Base-by-base conservation (phyloP, 1,284 basidiomycete species). In the Neolentinus lepideus region DNA sequence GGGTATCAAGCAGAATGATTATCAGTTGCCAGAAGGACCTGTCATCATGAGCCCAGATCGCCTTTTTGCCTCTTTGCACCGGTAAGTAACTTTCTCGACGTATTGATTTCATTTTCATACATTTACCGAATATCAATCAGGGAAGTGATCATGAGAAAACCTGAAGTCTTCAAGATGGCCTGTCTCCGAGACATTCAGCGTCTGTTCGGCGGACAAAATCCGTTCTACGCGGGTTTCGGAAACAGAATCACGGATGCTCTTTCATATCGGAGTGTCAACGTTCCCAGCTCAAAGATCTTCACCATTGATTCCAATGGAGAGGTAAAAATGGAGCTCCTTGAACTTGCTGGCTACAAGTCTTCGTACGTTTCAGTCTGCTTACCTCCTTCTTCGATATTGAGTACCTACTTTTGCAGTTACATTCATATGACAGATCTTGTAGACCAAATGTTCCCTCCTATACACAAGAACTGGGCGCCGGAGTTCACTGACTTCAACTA, bases 161-260 rank as follows among this genome's bases (percentile, higher is more conserved):
- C 97, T 0, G 97, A 99, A 68, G 84, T 99, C 27, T 99, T 99
- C 82, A 99, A 99, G 77, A 99, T 99, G 97, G 96, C 97, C 2
- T 98, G 95, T 72, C 73, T 99, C 60, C 81, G 95, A 36, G 97
- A 99, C 71, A 98, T 99, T 56, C 93, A 94, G 63, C 80, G 94
- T 26, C 72, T 99, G 8, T 99, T 98, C 67, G 91, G 92, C 8
- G 71, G 79, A 6, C 78, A 81, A 57, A 86, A 85, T 58, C 90
- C 92, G 0, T 99, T 99, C 73, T 99, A 96, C 67, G 93, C 95
- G 47, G 97, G 97, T 1, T 99, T 99, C 68, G 97, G 97, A 2
- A 99, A 99, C 68, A 83, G 97, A 11, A 98, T 99, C 63, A 99
- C 97, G 2, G 97, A 99, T 71, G 97, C 97, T 0, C 76, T 99